These are phyloP conservation scores for Truncatella angustata DNA, from an alignment of 2,329 filamentous ascomycete genomes.

Conservation along the genomic window DNA sequence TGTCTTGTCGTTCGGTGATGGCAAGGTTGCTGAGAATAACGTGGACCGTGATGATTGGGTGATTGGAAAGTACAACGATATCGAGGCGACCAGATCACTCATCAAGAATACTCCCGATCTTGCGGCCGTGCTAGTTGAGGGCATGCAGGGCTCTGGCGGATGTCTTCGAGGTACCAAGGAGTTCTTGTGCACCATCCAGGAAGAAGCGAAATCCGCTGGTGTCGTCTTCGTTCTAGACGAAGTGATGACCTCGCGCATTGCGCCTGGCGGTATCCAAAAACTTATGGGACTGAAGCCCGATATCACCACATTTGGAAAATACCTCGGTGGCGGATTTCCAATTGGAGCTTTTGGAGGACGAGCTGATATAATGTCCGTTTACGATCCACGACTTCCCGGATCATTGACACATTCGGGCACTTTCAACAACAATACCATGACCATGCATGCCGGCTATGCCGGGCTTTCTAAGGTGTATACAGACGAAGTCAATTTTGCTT, in stretches of 20 bases:
- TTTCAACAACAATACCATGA: slow-evolving; percentile 60
- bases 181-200: slow-evolving; percentile 52
- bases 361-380: slow-evolving; percentile 55
- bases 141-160: slow-evolving; percentile 63
- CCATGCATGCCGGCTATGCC: slow-evolving; percentile 48
- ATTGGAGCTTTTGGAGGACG: slow-evolving; percentile 67
- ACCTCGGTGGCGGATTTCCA: slow-evolving; percentile 62
- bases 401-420: slow-evolving; percentile 52
- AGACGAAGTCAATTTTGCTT: slow-evolving; percentile 18
- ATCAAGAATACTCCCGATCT: slow-evolving; percentile 44
- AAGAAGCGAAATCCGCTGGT: slow-evolving; percentile 42
- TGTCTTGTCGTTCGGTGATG: slow-evolving; percentile 45
- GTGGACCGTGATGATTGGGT: slow-evolving; percentile 56
- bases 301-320: slow-evolving; percentile 65
- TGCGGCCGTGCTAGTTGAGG: slow-evolving; percentile 64
- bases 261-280: slow-evolving; percentile 46
- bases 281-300: slow-evolving; percentile 51
- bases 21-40: slow-evolving; percentile 38
- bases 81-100: slow-evolving; percentile 40
- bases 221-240: slow-evolving; percentile 68
- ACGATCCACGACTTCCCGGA: slow-evolving; percentile 38
- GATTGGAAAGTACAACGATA: slow-evolving; percentile 61
- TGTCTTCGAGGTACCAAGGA: slow-evolving; percentile 47
- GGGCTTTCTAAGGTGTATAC: slow-evolving; percentile 24
- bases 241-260: slow-evolving; percentile 65